Percentiles rank a stretch among this genome's conserved stretches.
Conservation (phyloP, 495 filamentous ascomycete genomes). For the Aspergillus conjunctus region DNA sequence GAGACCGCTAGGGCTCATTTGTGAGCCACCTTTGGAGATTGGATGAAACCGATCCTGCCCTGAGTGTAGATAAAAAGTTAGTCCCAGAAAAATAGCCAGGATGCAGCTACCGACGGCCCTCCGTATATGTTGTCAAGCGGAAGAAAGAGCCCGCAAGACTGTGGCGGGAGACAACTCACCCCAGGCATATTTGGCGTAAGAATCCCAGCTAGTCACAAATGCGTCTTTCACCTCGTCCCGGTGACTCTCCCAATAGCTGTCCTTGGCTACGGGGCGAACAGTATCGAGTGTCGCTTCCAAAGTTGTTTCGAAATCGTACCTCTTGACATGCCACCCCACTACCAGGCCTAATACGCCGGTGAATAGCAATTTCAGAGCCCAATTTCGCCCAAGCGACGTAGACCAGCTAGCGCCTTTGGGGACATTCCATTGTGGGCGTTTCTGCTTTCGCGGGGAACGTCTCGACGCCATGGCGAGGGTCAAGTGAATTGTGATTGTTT, state of each 20-base stretch:
- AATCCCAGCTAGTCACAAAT: slow-evolving; percentile 85
- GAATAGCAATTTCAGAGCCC: neutral
- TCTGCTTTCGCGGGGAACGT: too few relatives aligned
- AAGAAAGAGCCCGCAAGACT: neutral
- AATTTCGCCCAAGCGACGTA: neutral
- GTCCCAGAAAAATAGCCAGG: neutral
- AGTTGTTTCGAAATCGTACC: neutral
- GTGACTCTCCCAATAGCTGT: slow-evolving; percentile 67
- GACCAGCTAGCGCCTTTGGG: neutral
- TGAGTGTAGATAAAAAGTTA: slow-evolving; percentile 30
- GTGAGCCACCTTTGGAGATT: slow-evolving; percentile 69
- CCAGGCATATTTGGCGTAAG: slow-evolving; percentile 91
- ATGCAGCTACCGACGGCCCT: too few relatives aligned
- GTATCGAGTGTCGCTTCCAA: neutral
- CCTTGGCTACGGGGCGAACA: slow-evolving; percentile 7
- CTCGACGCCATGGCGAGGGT: neutral
- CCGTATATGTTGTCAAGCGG: too few relatives aligned
- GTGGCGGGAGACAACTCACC: slow-evolving; percentile 53
- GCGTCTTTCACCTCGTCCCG: slow-evolving; percentile 82
- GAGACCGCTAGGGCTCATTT: slow-evolving; percentile 75
- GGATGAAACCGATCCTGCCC: slow-evolving; percentile 86
- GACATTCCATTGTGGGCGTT: too few relatives aligned
- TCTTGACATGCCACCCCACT: neutral
- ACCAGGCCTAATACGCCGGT: neutral
- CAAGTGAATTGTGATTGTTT: neutral